Conservation (phyloP, 140 eudicot species). For the Senecio squalidus region DNA sequence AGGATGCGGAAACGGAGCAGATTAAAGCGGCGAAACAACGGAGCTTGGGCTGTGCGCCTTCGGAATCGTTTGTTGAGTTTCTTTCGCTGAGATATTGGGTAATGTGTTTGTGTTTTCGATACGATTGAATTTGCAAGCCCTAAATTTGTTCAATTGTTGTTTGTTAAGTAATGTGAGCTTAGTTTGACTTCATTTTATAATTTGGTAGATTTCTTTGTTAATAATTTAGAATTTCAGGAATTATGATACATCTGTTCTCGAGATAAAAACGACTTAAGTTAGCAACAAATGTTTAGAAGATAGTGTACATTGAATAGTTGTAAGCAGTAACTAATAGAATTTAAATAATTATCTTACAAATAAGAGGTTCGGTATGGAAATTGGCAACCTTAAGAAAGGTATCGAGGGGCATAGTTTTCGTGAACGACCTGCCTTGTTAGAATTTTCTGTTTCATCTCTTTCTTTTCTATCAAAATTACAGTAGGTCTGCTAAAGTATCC, state of each 20-base stretch:
- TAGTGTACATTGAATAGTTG: too few species aligned
- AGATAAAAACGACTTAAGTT: too few species aligned
- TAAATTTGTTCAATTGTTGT: background rate
- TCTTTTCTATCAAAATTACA: background rate
- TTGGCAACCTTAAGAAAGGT: background rate
- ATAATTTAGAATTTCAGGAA: too few species aligned
- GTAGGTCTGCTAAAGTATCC: background rate
- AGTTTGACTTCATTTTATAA: too few species aligned
- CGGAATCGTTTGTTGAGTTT: conserved; percentile 51
- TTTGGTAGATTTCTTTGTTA: too few species aligned
- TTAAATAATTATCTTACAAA: too few species aligned
- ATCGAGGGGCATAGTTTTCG: background rate
- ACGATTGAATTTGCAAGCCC: background rate
- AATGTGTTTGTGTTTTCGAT: background rate
- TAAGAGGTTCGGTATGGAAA: too few species aligned
- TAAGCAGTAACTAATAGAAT: too few species aligned
- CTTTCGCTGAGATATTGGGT: conserved; percentile 92
- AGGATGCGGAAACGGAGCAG: conserved; percentile 75
- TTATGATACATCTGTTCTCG: too few species aligned
- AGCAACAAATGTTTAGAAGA: too few species aligned
- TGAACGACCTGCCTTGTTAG: background rate
- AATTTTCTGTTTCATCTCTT: background rate
- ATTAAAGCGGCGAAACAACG: conserved; percentile 82
- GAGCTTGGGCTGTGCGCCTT: conserved; percentile 65
- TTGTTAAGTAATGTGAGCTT: too few species aligned